Base-by-base conservation (phyloP, 768 basidiomycete species). In the Suillus plorans region DNA sequence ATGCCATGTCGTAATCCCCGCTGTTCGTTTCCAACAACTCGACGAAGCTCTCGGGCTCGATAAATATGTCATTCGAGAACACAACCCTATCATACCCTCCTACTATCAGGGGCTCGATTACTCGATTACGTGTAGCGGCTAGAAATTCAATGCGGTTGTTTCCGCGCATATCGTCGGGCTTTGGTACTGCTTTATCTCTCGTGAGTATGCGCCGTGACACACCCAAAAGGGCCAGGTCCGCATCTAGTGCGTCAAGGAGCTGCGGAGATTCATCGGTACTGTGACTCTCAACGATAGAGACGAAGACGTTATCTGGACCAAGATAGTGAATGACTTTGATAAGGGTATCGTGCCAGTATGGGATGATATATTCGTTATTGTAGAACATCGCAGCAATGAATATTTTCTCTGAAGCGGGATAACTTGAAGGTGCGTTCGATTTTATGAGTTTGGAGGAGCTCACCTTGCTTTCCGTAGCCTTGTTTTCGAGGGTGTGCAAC, bases 1-100 rank as follows among this genome's bases (percentile, higher is more conserved):
- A 82, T 20, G 73, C 81, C 74, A 82, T 78, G 64, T 82, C 82
- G 56, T 78, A 81, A 31, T 77, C 73, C 12, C 79, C 80, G 25
- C 74, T 72, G 16, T 69, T 67, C 3, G 80, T 81, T 42, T 75
- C 65, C 37, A 82, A 66, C 31, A 82, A 73, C 64, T 82, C 79
- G 22, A 81, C 63, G 4, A 82, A 65, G 22, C 74, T 72, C 66
- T 81, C 79, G 10, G 80, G 79, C 44, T 79, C 78, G 66, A 82
- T 68, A 62, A 68, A 78, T 6, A 82, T 69, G 68, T 83, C 82
- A 63, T 82, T 83, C 1, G 78, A 75, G 71, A 81, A 82, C 0
- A 83, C 44, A 14, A 82, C 75, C 57, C 73, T 73, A 67, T 80
- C 78, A 57, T 76, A 79, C 1, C 77, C 77, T 7, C 81, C 80